These are phyloP conservation scores for Aspergillus phoenicis DNA, from an alignment of 2,329 filamentous ascomycete genomes.

Conservation along the genomic window DNA sequence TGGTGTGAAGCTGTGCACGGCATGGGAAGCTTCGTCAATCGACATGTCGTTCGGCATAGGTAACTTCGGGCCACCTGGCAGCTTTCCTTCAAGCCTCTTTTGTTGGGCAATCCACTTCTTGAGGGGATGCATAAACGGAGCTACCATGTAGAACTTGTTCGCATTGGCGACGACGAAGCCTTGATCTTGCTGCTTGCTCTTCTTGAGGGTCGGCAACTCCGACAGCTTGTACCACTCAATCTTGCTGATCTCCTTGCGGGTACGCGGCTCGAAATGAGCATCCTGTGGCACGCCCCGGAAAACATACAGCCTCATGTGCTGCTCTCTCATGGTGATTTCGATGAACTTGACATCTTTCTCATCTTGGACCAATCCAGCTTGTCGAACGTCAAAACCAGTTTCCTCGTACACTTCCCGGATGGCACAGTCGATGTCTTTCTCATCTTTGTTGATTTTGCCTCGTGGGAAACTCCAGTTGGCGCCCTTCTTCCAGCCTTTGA, in stretches of 20 bases:
- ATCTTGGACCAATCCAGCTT: conserved; percentile 73
- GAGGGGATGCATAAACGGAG: conserved; percentile 81
- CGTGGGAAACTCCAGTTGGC: conserved; percentile 95
- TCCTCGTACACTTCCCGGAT: conserved; percentile 95
- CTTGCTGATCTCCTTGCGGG: conserved; percentile 95
- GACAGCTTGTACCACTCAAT: conserved; percentile 93
- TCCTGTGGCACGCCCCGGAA: conserved; percentile 87
- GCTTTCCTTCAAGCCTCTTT: conserved; percentile 68
- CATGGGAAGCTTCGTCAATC: conserved; percentile 58
- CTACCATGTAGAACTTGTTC: conserved; percentile 98
- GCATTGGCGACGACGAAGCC: conserved; percentile 62
- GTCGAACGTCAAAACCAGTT: conserved; percentile 81
- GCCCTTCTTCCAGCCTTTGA: conserved; percentile 97
- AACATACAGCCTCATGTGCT: conserved; percentile 89
- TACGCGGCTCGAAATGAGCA: conserved; percentile 83
- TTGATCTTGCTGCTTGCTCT: conserved; percentile 68
- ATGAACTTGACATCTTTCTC: conserved; percentile 78
- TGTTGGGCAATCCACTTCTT: conserved; percentile 91
- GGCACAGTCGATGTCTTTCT: conserved; percentile 90
- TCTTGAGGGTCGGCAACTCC: conserved; percentile 80
- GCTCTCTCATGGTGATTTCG: conserved; percentile 85
- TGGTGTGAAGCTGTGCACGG: conserved; percentile 25
- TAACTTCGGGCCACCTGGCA: conserved; percentile 46
- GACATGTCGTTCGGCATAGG: conserved; percentile 53
- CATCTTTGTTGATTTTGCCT: conserved; percentile 98